Evolutionary conservation across 2,329 filamentous ascomycete genomes (phyloP).

Genomic region (Aureobasidium sp.): DNA sequence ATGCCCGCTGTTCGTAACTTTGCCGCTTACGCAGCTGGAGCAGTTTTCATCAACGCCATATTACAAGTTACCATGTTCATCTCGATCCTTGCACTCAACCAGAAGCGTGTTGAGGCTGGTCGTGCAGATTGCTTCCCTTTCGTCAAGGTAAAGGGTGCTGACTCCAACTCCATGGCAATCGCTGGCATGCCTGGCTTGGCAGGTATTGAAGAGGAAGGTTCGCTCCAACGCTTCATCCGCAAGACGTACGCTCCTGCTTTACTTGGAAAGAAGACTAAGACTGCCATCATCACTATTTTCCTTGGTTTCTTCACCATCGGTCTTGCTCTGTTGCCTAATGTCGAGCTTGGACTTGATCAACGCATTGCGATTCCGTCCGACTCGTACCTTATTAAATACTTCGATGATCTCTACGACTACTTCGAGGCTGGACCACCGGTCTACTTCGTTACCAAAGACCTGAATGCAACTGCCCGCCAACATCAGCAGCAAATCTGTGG

Average conservation of each 20-base stretch:
- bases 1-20: constrained; percentile 99
- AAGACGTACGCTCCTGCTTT: constrained; percentile 80
- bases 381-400: constrained; percentile 92
- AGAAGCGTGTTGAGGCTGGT: constrained; percentile 78
- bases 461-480: constrained; percentile 67
- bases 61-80: constrained; percentile 96
- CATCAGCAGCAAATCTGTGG: constrained; percentile 86
- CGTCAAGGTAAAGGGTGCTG: constrained; percentile 68
- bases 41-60: constrained; percentile 94
- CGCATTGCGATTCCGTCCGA: constrained; percentile 88
- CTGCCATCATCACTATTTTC: constrained; percentile 70
- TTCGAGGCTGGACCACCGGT: constrained; percentile 87
- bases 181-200: constrained; percentile 54
- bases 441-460: constrained; percentile 82
- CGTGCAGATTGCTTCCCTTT: constrained; percentile 91
- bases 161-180: constrained; percentile 56
- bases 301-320: constrained; percentile 80
- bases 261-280: constrained; percentile 73
- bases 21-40: constrained; percentile 89
- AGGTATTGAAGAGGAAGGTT: constrained; percentile 74
- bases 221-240: constrained; percentile 79
- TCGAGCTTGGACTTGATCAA: constrained; percentile 86
- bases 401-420: constrained; percentile 91
- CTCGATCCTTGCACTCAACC: constrained; percentile 83
- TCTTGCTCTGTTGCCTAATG: constrained; percentile 73